Conservation (phyloP, 208 protist species). For the Crithidia sp. region DNA sequence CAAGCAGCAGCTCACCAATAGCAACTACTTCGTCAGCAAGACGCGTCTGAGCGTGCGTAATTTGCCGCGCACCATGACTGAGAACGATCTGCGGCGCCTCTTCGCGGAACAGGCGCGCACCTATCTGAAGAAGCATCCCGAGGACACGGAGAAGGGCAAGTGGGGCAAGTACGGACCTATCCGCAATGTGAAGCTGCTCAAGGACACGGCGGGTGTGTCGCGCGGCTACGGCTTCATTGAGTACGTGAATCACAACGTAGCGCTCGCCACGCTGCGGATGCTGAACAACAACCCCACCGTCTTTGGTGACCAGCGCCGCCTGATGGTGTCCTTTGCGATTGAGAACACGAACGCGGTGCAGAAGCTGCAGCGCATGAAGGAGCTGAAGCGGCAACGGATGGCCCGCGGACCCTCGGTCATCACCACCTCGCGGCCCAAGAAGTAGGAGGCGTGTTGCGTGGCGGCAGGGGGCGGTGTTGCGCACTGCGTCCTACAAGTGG, state of each 20-base stretch:
- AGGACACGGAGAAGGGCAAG: conserved; percentile 71
- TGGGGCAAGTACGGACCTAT: conserved; percentile 93
- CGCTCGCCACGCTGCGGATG: conserved; percentile 80
- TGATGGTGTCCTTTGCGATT: conserved; percentile 93
- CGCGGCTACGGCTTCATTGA: conserved; percentile 93
- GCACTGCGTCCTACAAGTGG: too few species aligned
- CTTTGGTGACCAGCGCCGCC: conserved; percentile 80
- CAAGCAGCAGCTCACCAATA: conserved; percentile 87
- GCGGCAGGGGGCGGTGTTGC: too few species aligned
- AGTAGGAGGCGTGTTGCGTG: background rate
- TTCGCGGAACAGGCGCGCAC: conserved; percentile 70
- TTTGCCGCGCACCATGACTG: conserved; percentile 85
- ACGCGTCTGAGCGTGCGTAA: conserved; percentile 92
- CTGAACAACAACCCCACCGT: conserved; percentile 95
- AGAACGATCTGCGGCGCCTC: conserved; percentile 88
- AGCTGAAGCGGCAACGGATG: conserved; percentile 65
- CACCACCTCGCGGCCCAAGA: conserved; percentile 9
- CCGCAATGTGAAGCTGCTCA: conserved; percentile 85
- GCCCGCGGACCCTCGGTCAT: conserved; percentile 14
- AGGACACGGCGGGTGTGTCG: conserved; percentile 82
- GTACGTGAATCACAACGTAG: conserved; percentile 91
- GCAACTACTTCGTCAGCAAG: conserved; percentile 92
- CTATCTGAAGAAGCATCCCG: conserved; percentile 80
- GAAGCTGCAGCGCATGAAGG: conserved; percentile 88
- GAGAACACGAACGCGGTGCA: conserved; percentile 90